Percentiles rank a stretch among this genome's conserved stretches.
Conservation (phyloP, 1,284 basidiomycete genomes). For the Phellinidium pouzarii region DNA sequence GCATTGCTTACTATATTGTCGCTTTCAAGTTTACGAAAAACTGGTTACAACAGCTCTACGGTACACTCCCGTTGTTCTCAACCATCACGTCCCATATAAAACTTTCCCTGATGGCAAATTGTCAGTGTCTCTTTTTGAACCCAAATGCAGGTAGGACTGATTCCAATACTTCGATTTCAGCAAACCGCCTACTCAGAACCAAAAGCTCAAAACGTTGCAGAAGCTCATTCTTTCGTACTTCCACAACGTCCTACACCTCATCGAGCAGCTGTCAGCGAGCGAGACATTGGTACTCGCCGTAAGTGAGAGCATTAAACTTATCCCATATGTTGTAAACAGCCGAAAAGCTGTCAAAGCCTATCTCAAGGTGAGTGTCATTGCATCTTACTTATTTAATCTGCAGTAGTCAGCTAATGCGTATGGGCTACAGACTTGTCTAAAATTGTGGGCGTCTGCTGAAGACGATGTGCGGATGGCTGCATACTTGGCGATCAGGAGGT, state of each 20-base stretch:
- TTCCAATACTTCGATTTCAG: constrained; percentile 34
- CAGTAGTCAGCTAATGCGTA: neutral
- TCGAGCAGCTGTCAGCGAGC: constrained; percentile 69
- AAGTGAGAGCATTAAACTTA: constrained; percentile 76
- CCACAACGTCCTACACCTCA: constrained; percentile 74
- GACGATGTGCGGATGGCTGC: constrained; percentile 85
- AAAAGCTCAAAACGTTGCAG: constrained; percentile 75
- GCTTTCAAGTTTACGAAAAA: constrained; percentile 83
- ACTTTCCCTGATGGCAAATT: constrained; percentile 76
- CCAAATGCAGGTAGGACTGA: constrained; percentile 8
- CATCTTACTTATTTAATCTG: neutral
- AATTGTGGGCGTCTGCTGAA: constrained; percentile 76
- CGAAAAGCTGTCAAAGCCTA: constrained; percentile 81
- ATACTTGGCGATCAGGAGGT: constrained; percentile 79
- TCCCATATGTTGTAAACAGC: constrained; percentile 81
- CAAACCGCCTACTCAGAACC: constrained; percentile 69
- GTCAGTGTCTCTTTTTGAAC: constrained; percentile 39
- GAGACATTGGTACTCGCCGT: constrained; percentile 70
- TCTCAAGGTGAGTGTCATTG: constrained; percentile 59
- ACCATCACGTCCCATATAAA: constrained; percentile 86
- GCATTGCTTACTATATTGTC: neutral
- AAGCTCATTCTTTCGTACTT: constrained; percentile 89
- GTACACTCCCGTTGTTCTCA: constrained; percentile 87
- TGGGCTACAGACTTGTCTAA: constrained; percentile 62
- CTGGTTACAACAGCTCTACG: constrained; percentile 82